Evolutionary conservation across 208 protist genomes (phyloP).

Genomic region (Acanthamoeba healyi): DNA sequence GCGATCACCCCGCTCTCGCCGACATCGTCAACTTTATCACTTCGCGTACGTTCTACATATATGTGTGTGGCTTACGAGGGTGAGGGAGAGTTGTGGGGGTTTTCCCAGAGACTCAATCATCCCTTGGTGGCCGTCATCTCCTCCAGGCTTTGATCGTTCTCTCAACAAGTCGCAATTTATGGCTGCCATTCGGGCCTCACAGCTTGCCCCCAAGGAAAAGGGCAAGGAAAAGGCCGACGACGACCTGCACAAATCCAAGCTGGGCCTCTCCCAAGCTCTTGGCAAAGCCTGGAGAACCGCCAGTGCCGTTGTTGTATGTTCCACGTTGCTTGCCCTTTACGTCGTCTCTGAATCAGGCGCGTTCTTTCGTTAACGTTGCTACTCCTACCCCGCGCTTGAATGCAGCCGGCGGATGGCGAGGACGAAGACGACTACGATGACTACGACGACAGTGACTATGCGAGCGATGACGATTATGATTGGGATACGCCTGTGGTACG

Average conservation of each 20-base stretch:
- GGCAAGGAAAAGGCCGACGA: constrained; percentile 13
- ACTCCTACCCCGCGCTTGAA: not conserved
- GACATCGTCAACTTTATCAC: constrained; percentile 46
- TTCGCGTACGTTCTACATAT: not conserved
- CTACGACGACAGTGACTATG: constrained; percentile 9
- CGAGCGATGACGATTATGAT: constrained; percentile 4
- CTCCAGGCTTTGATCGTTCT: constrained; percentile 21
- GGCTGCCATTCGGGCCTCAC: not conserved
- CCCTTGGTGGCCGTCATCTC: no score
- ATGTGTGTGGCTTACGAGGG: no score
- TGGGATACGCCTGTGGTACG: constrained; percentile 5
- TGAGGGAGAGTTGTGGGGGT: no score
- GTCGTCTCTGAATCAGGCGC: not conserved
- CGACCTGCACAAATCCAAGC: not conserved
- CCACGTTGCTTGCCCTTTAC: no score
- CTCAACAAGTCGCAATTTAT: constrained; percentile 16
- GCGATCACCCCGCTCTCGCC: not conserved
- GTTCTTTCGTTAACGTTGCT: not conserved
- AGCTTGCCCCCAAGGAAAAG: not conserved
- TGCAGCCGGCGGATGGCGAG: not conserved
- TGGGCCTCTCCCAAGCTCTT: constrained; percentile 40
- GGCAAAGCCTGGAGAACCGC: not conserved
- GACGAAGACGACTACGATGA: not conserved
- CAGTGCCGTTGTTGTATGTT: not conserved
- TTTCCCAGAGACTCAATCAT: no score